These are phyloP conservation scores for Jaltomata sinuosa DNA, from an alignment of 257 asterid genomes.

Conservation along the genomic window DNA sequence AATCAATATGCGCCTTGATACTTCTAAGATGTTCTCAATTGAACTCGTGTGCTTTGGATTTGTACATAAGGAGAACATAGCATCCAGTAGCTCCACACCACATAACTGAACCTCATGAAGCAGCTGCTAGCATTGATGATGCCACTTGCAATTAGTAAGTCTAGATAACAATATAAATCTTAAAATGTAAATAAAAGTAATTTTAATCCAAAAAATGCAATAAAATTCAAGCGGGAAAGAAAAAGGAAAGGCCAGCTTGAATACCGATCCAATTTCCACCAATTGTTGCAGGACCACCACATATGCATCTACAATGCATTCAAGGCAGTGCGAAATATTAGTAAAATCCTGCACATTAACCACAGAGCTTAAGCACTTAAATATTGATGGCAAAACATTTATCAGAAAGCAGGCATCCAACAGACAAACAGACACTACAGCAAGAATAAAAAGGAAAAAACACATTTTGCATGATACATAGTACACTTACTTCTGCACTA, in stretches of 20 bases:
- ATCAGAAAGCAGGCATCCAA: background rate
- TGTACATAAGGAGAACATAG: constrained; percentile 39
- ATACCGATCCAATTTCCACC: constrained; percentile 64
- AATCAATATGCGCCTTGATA: constrained; percentile 53
- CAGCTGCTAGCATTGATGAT: constrained; percentile 34
- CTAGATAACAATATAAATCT: background rate
- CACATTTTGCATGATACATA: background rate
- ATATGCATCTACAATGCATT: constrained; percentile 62
- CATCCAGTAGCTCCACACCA: constrained; percentile 59
- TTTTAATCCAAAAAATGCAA: background rate
- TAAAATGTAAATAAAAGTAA: background rate
- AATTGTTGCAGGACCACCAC: constrained; percentile 64
- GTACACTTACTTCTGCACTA: constrained; percentile 62
- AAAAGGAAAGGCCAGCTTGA: background rate
- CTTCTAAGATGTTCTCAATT: constrained; percentile 54
- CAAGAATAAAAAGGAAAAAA: background rate
- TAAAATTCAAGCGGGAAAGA: background rate
- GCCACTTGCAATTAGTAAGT: constrained; percentile 14
- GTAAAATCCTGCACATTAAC: constrained; percentile 45
- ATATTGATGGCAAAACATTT: background rate
- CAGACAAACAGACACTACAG: background rate
- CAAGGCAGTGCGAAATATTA: constrained; percentile 32
- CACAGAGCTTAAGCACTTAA: background rate
- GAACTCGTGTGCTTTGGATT: constrained; percentile 45
- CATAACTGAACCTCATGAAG: constrained; percentile 65